Conservation (phyloP, 345 rosid genomes). For the Garcia nutans region DNA sequence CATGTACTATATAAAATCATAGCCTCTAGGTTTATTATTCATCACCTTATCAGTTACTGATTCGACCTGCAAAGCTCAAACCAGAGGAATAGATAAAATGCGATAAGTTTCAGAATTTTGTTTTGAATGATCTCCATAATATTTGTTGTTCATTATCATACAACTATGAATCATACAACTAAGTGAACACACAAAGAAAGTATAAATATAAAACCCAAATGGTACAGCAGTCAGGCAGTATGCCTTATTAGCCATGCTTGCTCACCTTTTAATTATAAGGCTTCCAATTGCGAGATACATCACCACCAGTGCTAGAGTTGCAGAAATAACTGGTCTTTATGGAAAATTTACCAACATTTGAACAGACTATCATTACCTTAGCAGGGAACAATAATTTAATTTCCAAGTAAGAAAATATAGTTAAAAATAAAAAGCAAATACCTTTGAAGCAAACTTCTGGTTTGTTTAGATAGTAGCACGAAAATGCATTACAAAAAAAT, state of each 20-base stretch:
- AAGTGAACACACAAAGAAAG: conserved; percentile 31
- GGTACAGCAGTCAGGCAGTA: conserved; percentile 88
- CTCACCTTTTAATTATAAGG: conserved; percentile 90
- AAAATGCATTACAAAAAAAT: conserved; percentile 41
- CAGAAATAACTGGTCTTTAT: conserved; percentile 69
- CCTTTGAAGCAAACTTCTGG: conserved; percentile 25
- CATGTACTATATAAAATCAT: conserved; percentile 90
- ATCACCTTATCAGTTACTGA: conserved; percentile 67
- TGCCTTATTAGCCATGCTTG: conserved; percentile 73
- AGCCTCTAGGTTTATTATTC: conserved; percentile 80
- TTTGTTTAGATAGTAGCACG: conserved; percentile 55
- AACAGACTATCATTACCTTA: conserved; percentile 80
- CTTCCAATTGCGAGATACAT: conserved; percentile 78
- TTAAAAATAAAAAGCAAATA: conserved; percentile 45
- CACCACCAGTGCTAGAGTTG: conserved; percentile 95
- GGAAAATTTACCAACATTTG: conserved; percentile 68
- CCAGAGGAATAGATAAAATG: conserved; percentile 36
- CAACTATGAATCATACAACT: conserved; percentile 16
- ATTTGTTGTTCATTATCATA: conserved; percentile 1
- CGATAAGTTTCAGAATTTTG: background rate
- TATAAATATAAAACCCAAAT: conserved; percentile 50
- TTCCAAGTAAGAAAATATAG: conserved; percentile 30
- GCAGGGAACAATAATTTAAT: conserved; percentile 71
- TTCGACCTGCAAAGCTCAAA: conserved; percentile 63
- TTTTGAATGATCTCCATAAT: background rate